Evolutionary conservation across 768 basidiomycete species (phyloP), one percentile per base, ranked within the genome.

Genomic region (Cystobasidium tubakii): DNA sequence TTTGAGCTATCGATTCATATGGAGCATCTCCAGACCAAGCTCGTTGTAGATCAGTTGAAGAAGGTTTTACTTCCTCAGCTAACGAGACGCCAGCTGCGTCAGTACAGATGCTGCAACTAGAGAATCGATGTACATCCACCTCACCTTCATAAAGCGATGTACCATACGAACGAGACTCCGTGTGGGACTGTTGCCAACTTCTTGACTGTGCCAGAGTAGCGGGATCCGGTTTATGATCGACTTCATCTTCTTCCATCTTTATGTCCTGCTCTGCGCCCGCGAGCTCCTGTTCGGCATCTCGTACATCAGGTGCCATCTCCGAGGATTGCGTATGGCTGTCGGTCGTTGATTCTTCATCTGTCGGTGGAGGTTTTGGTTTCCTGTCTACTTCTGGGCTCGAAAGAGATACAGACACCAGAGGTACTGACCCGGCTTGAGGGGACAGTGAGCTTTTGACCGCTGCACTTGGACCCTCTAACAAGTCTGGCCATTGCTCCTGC

Each of bases 171-270:
- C 21, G 7, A n/a, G n/a, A 15, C 46, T 50, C 46, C 21, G 4
- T n/a, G 4, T 50, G 46, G 3, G 46, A 50, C 21, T 15, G 46
- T 3, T 15, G 4, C 46, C 46, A 9, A 19, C 21, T 19, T 21
- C 21, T 19, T 17, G 46, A 9, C 7, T 21, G n/a, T 6, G 21
- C 46, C 21, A 50, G 21, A 50, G 7, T n/a, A 17, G 12, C 46
- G 10, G 9, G 46, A 21, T n/a, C 21, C 12, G 7, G 64, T 29
- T 46, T 65, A 6, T 9, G 31, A 42, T 65, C 44, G 17, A 15
- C 27, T 27, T 60, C 57, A 27, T 27, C 57, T 46, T 66, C 73
- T 34, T 64, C 57, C 36, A 42, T 42, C n/a, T 42, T 65, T 10
- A 46, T 29, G 33, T 65, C 64, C 34, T 43, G 39, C 36, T 65